Conservation (phyloP, 768 basidiomycete genomes). For the Lactarius evosmus region DNA sequence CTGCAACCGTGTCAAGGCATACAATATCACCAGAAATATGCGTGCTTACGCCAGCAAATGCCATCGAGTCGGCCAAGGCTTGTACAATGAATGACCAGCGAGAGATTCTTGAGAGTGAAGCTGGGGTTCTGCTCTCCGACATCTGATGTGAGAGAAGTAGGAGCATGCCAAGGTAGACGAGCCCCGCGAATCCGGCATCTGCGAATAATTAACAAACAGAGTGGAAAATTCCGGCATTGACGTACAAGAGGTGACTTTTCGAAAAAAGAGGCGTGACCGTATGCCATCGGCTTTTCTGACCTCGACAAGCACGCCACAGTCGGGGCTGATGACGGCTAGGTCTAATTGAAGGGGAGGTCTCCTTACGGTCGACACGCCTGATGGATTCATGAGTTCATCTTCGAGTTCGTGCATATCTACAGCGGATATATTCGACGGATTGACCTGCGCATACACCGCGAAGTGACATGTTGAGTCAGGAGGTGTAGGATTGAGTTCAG, state of each 20-base stretch:
- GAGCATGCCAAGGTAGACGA: slow-evolving; percentile 66
- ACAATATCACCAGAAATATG: not conserved
- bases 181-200: slow-evolving; percentile 72
- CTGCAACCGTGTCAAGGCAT: slow-evolving; percentile 29
- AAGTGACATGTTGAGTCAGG: slow-evolving; percentile 59
- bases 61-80: slow-evolving; percentile 74
- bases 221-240: not conserved
- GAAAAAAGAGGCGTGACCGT: slow-evolving; percentile 40
- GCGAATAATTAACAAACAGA: not conserved
- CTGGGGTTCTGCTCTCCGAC: slow-evolving; percentile 70
- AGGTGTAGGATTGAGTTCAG: slow-evolving; percentile 11
- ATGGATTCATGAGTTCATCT: slow-evolving; percentile 68
- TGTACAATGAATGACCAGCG: slow-evolving; percentile 81
- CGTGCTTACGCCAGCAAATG: slow-evolving; percentile 64
- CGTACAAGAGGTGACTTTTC: slow-evolving; percentile 45
- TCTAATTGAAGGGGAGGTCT: slow-evolving; percentile 57
- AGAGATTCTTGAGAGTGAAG: slow-evolving; percentile 74
- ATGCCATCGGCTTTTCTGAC: slow-evolving; percentile 65
- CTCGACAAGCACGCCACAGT: slow-evolving; percentile 75
- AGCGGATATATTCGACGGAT: slow-evolving; percentile 50
- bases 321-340: slow-evolving; percentile 69
- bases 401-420: slow-evolving; percentile 66
- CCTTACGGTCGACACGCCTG: slow-evolving; percentile 59
- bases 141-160: slow-evolving; percentile 71
- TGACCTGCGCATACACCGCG: slow-evolving; percentile 60